Percentiles rank a stretch among this genome's conserved stretches.
Conservation (phyloP, 192 early-diverging fungal species). For the Mortierella alpina region DNA sequence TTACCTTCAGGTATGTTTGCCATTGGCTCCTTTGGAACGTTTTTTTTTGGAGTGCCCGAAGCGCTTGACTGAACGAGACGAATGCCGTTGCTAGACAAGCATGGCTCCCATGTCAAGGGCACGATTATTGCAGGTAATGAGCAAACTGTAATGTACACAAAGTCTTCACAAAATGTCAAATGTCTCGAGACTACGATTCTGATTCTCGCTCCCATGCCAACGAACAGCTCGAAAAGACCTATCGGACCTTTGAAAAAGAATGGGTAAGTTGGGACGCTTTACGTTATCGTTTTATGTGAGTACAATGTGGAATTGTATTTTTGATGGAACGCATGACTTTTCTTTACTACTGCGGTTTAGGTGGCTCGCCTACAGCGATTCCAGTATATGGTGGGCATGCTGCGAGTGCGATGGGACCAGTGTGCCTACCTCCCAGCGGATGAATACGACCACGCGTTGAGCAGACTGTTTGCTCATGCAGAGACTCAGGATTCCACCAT, state of each 20-base stretch:
- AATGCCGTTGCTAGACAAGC: conserved; percentile 9
- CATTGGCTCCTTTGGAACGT: not conserved
- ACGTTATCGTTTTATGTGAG: too few relatives aligned
- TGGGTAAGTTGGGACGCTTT: conserved; percentile 20
- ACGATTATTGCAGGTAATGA: conserved; percentile 33
- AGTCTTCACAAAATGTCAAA: too few relatives aligned
- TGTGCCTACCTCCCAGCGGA: conserved; percentile 34
- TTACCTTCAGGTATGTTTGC: conserved; percentile 20
- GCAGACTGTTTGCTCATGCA: conserved; percentile 29
- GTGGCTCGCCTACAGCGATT: conserved; percentile 23
- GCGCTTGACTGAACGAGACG: not conserved
- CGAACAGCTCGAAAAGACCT: conserved; percentile 28
- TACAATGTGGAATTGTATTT: too few relatives aligned
- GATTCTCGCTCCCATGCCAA: too few relatives aligned
- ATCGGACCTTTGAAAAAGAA: conserved; percentile 39
- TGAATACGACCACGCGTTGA: conserved; percentile 34
- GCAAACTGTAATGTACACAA: too few relatives aligned
- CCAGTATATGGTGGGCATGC: conserved; percentile 36
- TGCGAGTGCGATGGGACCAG: conserved; percentile 39
- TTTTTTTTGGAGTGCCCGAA: not conserved
- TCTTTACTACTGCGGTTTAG: not conserved
- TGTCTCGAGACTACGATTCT: too few relatives aligned
- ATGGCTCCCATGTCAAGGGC: conserved; percentile 50
- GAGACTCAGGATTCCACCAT: conserved; percentile 4
- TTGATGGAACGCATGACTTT: too few relatives aligned